Base-by-base conservation (phyloP, 345 rosid genomes). In the Gossypium raimondii region DNA sequence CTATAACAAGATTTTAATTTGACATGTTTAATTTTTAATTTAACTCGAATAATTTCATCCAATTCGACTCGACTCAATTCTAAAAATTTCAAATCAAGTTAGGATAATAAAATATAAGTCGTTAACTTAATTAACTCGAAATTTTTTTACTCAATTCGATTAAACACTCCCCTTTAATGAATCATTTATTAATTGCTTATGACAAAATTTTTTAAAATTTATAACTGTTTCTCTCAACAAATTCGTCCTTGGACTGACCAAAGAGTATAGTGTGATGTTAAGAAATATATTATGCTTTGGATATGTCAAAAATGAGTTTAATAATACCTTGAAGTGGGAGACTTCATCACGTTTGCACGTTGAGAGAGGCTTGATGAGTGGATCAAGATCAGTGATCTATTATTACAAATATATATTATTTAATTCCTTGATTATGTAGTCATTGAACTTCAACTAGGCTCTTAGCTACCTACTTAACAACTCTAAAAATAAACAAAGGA, bases 341-440 rank as follows among this genome's bases (percentile, higher is more conserved):
- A 20, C 14, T 45, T 67, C 34, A 67, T 67, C 70, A 24, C 72
- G 20, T 68, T 68, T 68, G 43, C 72, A 68, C 72, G 57, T 70
- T 43, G 38, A 7, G 75, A 22, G 57, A 68, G 58, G 41, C 25
- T 17, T 62, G 56, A n/a, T 56, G 34, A 62, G 75, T 55, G 70
- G 55, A 66, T 38, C 38, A 51, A 24, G 38, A 47, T 47, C 45
- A 63, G 72, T 70, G 11, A 55, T 55, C 59, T n/a, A 7, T 55
- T 55, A 55, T 18, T 55, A 55, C 20, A 55, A 55, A 55, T n/a
- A 55, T 20, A 72, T 78, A 62, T 11, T 72, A 63, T 59, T 58
- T 22, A 20, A 72, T 67, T 69, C 58, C 45, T 62, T 48, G 64
- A 48, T 48, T 43, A 18, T 77, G 69, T 78, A 70, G 38, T 60